Percentiles rank a stretch among this genome's conserved stretches.
Conservation (phyloP, 441 rosid species). For the Corymbia citriodora region DNA sequence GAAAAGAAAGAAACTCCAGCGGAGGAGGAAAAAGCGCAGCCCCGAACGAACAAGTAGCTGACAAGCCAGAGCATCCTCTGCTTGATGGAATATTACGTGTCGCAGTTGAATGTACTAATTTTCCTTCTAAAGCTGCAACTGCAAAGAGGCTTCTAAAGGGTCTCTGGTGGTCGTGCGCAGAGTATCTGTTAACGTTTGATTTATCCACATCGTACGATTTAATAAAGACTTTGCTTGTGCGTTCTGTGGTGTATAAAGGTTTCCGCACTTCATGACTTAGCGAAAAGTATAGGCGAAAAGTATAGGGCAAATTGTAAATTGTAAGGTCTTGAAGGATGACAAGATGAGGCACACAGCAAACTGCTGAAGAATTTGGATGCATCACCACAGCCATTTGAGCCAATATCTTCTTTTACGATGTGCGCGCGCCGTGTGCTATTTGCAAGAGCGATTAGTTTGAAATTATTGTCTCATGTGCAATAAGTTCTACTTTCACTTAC, state of each 20-base stretch:
- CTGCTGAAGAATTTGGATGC: no score
- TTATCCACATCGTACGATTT: background rate
- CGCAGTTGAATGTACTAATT: background rate
- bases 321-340: no score
- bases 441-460: background rate
- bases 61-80: background rate
- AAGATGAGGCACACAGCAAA: no score
- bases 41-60: background rate
- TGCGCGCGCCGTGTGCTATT: background rate
- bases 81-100: background rate
- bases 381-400: no score
- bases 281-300: background rate
- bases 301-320: no score
- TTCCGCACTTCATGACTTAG: background rate
- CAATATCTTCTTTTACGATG: background rate
- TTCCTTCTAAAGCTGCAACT: background rate
- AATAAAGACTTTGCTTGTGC: background rate
- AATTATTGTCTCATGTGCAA: background rate
- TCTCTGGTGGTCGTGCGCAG: rapidly evolving
- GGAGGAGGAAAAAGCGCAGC: background rate
- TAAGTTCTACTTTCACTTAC: background rate
- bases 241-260: background rate
- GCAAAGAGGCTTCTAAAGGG: background rate
- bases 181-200: background rate
- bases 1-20: background rate